Base-by-base conservation (phyloP, 768 basidiomycete species). In the Goffeauzyma gilvescens region DNA sequence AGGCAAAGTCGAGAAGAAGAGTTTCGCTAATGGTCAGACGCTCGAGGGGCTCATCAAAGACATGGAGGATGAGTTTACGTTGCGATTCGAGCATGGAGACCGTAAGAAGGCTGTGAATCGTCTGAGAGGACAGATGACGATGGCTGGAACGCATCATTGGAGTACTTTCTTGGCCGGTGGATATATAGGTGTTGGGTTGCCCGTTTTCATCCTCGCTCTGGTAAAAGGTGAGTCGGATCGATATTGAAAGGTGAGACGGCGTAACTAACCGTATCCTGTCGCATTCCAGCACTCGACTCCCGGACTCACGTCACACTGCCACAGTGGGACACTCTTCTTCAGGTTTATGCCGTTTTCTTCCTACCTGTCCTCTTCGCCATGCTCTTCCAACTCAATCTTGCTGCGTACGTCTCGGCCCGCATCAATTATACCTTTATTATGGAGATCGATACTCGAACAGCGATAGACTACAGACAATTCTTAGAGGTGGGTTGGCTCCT, bases 351-450 rank as follows among this genome's bases (percentile, higher is more conserved):
- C 0, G 69, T 78, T 4, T 62, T 90, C 20, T 62, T 75, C 32
- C 60, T 93, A 3, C 86, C 87, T 0, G 68, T 78, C 5, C 48
- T 90, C 2, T 80, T 93, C 55, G 68, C 75, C 2, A 47, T 84
- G 24, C 65, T 93, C 1, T 73, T 96, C 41, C 81, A 83, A 20
- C 44, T 81, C n/a, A 95, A 98, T 58, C 50, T 96, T 4, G 51
- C 77, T 17, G 79, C 78, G 0, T 98, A 82, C 79, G 69, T 74
- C 0, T 63, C 65, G 4, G 67, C 76, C 5, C 71, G 80, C 34
- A 85, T 98, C 52, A 96, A 95, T 58, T 90, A 87, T 54, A 72
- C 30, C 45, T 55, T 41, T 45, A 50, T 52, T 27, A 50, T 50
- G 45, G 83, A 81, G 59, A 60, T 89, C 41, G 73, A 84, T 49